Evolutionary conservation across 208 protist genomes (phyloP).

Genomic region (Acanthamoeba culbertsoni): DNA sequence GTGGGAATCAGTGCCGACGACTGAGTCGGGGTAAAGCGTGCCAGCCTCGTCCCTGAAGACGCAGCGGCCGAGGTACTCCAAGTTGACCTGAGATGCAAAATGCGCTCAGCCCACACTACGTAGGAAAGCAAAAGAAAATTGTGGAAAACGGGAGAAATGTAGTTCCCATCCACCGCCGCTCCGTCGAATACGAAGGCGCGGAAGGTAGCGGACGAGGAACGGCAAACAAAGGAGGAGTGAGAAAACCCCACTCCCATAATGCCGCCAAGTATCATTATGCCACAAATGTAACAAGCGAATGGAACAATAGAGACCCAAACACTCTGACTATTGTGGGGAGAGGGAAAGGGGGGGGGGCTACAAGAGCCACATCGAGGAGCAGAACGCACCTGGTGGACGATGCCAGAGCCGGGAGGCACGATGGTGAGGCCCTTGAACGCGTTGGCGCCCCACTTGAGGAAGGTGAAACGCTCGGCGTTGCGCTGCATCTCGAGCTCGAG

Average conservation of each 20-base stretch:
- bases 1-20: slow-evolving; percentile 96
- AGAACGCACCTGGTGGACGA: slow-evolving; percentile 92
- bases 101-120: background rate
- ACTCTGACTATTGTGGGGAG: background rate
- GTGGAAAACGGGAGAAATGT: background rate
- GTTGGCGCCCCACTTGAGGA: slow-evolving; percentile 96
- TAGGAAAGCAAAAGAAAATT: background rate
- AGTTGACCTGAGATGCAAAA: slow-evolving; percentile 85
- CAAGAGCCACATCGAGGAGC: background rate
- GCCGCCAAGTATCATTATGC: background rate
- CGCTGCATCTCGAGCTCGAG: slow-evolving; percentile 93
- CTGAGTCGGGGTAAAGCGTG: slow-evolving; percentile 95
- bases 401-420: slow-evolving; percentile 95
- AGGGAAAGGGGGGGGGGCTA: background rate
- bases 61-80: slow-evolving; percentile 94
- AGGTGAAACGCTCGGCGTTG: slow-evolving; percentile 95
- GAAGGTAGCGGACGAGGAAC: background rate
- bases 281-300: slow-evolving; percentile 38
- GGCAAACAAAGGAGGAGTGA: background rate
- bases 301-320: slow-evolving; percentile 20
- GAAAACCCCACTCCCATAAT: background rate
- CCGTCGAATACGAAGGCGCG: background rate
- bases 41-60: slow-evolving; percentile 88
- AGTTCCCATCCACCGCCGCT: background rate
- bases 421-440: slow-evolving; percentile 94